Evolutionary conservation across 768 basidiomycete genomes (phyloP), one percentile per base, ranked within the genome.

Genomic region (Leucosporidium yakuticum): DNA sequence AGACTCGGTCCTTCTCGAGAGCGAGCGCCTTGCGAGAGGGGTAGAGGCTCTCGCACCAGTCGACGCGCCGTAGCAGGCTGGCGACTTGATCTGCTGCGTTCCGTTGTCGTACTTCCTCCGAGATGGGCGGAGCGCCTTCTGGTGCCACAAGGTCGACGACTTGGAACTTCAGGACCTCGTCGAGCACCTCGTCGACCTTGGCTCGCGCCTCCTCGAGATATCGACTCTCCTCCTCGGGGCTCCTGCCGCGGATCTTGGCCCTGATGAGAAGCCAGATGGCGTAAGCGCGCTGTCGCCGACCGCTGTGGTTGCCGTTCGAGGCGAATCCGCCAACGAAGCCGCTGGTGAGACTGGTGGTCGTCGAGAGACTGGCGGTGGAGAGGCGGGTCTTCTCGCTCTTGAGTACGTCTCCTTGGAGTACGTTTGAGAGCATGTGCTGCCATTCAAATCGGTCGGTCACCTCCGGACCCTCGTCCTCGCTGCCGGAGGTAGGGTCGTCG

Each of bases 331-430:
- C 63, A 55, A 48, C 56, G 61, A 69, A 72, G 17, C 65, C 61
- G n/a, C 60, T 74, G 44, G 69, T 84, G 79, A 77, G 84, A 84
- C 76, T 86, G 83, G 79, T 87, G 84, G 79, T 87, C 86, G 65
- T 88, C 85, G 60, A 91, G 81, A 21, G 86, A 20, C 55, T 63
- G 27, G 68, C 89, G 57, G 86, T 86, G 34, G 89, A 88, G 68
- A 97, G 93, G 65, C 96, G 86, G 31, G 89, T 89, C 80, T 92
- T 96, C 80, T 98, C 96, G 0, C 91, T 89, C 77, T 88, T 91
- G 71, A 99, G 85, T 17, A 99, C 92, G 75, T 98, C 94, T 15
- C 96, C 94, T 36, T 86, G 85, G 56, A 99, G 83, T 31, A 98
- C 95, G 36, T 93, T 95, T 19, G 90, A 85, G 39, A 98, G 85